Base-by-base conservation (phyloP, 1,284 basidiomycete genomes). In the Rhodotorula sp. region DNA sequence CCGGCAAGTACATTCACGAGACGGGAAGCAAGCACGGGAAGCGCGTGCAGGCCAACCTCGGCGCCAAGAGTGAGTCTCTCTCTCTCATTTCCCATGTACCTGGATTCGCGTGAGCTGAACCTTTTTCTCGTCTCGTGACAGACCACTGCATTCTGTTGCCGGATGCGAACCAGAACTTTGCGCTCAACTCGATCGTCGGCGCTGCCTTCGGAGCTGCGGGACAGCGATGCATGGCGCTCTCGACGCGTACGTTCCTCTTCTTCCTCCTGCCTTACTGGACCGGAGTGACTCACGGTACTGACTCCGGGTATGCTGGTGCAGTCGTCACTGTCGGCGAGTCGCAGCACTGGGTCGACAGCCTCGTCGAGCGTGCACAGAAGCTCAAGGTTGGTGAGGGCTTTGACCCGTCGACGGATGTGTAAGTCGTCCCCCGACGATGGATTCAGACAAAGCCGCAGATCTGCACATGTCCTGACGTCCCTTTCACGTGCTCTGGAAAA, bases 191-290 rank as follows among this genome's bases (percentile, higher is more conserved):
- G 10, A 88, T 98, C 68, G 84, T 94, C 58, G 95, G 95, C 58
- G 95, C 95, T 53, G 95, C 95, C 3, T 98, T 98, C 78, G 95
- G 95, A 70, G 95, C 95, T 75, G 95, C 95, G 51, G 95, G 95
- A 30, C 95, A 99, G 81, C 87, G 95, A 66, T 98, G 95, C 83
- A 95, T 95, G 93, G 93, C 93, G 14, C 84, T 94, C 56, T 95
- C 93, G 20, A 93, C 94, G 60, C 89, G 58, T 60, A 17, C 30
- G 58, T 82, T n/a, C n/a, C n/a, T n/a, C n/a, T n/a, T n/a, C n/a
- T n/a, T n/a, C n/a, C n/a, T n/a, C n/a, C n/a, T n/a, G n/a, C n/a
- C n/a, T n/a, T n/a, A n/a, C n/a, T n/a, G n/a, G n/a, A n/a, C n/a
- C n/a, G n/a, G n/a, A n/a, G n/a, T n/a, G n/a, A n/a, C n/a, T n/a